These are phyloP conservation scores for Termitomyces sp. DNA, from an alignment of 768 basidiomycete species.

Conservation along the genomic window DNA sequence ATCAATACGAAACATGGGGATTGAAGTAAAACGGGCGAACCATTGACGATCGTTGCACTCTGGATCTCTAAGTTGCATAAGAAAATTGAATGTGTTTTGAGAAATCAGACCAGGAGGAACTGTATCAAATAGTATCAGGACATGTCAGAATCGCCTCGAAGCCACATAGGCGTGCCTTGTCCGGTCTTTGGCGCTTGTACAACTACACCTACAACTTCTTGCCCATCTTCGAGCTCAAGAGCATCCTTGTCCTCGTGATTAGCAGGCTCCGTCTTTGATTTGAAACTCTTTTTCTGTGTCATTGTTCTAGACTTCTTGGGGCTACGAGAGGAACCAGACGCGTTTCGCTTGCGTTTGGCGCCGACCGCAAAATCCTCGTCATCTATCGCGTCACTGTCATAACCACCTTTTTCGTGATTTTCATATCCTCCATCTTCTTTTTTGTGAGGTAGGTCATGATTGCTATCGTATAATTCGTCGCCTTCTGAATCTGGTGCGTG, in stretches of 20 bases:
- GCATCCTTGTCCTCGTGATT: constrained; percentile 31
- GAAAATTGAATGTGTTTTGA: constrained; percentile 77
- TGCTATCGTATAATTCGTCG: background rate
- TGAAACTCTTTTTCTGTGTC: constrained; percentile 13
- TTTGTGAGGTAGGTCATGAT: background rate
- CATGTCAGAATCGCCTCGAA: background rate
- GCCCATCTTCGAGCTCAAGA: constrained; percentile 51
- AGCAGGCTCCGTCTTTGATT: constrained; percentile 21
- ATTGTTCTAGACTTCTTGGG: constrained; percentile 18
- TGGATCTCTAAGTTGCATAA: constrained; percentile 63
- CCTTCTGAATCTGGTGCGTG: background rate
- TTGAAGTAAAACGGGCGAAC: constrained; percentile 28
- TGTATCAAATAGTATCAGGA: constrained; percentile 16
- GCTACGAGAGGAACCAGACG: constrained; percentile 17
- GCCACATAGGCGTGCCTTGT: constrained; percentile 43
- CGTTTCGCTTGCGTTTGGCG: constrained; percentile 19
- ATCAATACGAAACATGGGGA: background rate
- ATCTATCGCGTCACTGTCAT: constrained; percentile 29
- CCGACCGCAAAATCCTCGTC: constrained; percentile 14
- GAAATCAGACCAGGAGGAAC: constrained; percentile 86
- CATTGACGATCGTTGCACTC: constrained; percentile 81
- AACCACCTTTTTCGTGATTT: constrained; percentile 11
- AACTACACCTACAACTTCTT: constrained; percentile 68
- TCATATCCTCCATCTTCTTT: constrained; percentile 11
- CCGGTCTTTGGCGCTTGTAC: constrained; percentile 81